A percentile compares a stretch with the other conserved stretches of the same genome.
Evolutionary conservation across 148 eudicot genomes (phyloP).

Genomic region (Vaccinium myrtillus): DNA sequence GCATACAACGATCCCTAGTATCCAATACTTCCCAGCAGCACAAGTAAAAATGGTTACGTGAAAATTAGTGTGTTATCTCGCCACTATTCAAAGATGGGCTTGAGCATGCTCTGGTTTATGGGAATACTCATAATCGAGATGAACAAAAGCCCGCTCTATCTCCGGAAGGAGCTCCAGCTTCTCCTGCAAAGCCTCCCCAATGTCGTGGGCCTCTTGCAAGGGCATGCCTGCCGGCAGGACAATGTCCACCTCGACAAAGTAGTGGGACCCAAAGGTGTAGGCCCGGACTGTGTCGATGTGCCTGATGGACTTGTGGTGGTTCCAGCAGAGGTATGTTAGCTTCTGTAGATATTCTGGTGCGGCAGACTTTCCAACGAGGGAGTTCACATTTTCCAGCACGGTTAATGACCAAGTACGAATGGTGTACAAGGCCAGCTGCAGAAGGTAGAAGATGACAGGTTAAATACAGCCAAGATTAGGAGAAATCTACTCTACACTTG

Average conservation of each 20-base stretch:
- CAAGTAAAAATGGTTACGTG: not conserved
- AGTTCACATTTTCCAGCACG: slow-evolving; percentile 86
- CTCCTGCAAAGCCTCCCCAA: slow-evolving; percentile 75
- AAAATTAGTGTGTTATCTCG: not conserved
- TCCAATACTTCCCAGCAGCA: not conserved
- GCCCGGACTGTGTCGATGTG: slow-evolving; percentile 78
- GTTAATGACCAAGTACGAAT: slow-evolving; percentile 94
- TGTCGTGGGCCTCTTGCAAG: slow-evolving; percentile 72
- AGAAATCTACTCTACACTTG: not conserved
- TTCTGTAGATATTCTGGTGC: slow-evolving; percentile 86
- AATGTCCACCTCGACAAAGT: slow-evolving; percentile 77
- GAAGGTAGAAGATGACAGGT: not conserved
- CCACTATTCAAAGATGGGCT: slow-evolving; percentile 25
- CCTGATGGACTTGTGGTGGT: slow-evolving; percentile 70
- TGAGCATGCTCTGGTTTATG: slow-evolving; percentile 80
- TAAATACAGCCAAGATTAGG: not conserved
- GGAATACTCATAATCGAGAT: slow-evolving; percentile 67
- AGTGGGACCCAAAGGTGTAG: slow-evolving; percentile 76
- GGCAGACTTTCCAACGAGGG: slow-evolving; percentile 85
- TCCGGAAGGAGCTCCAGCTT: slow-evolving; percentile 75
- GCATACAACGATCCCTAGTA: not conserved
- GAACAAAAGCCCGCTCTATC: slow-evolving; percentile 80
- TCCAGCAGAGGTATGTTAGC: slow-evolving; percentile 87
- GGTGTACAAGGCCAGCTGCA: slow-evolving; percentile 87
- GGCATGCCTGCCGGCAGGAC: slow-evolving; percentile 72